Percentiles rank a stretch among this genome's conserved stretches.
Conservation (phyloP, 768 basidiomycete genomes). For the Arthromyces matolae region DNA sequence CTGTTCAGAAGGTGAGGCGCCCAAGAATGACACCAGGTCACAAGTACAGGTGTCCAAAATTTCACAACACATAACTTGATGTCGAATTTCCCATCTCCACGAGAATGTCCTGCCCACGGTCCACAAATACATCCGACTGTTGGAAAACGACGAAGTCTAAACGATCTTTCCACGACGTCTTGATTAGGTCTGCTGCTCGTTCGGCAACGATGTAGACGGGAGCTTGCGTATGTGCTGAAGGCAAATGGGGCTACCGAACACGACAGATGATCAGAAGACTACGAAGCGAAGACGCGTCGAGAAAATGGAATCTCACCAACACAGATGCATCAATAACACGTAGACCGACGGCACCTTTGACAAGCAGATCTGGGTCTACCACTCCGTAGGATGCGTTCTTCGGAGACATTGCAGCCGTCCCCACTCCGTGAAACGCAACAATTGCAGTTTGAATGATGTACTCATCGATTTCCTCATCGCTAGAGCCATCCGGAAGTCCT, state of each 20-base stretch:
- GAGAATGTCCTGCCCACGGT: too few species aligned
- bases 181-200: constrained; percentile 4
- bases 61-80: too few species aligned
- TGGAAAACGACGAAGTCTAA: too few species aligned
- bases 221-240: constrained; percentile 18
- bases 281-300: not conserved
- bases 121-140: too few species aligned
- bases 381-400: constrained; percentile 25
- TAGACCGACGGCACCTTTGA: constrained; percentile 31
- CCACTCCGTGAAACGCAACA: constrained; percentile 25
- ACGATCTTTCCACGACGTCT: too few species aligned
- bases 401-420: constrained; percentile 29
- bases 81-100: too few species aligned
- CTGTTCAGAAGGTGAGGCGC: too few species aligned
- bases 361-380: constrained; percentile 29
- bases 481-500: constrained; percentile 18
- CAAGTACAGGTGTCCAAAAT: too few species aligned
- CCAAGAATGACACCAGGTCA: too few species aligned
- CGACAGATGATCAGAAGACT: not conserved
- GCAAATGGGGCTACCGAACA: constrained; percentile 13
- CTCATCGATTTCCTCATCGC: constrained; percentile 24
- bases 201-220: constrained; percentile 21
- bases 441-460: constrained; percentile 20
- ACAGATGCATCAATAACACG: constrained; percentile 37
- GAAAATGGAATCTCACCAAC: constrained; percentile 22